These are phyloP conservation scores for Noccaea bulbosa DNA, from an alignment of 345 rosid genomes.

Conservation along the genomic window DNA sequence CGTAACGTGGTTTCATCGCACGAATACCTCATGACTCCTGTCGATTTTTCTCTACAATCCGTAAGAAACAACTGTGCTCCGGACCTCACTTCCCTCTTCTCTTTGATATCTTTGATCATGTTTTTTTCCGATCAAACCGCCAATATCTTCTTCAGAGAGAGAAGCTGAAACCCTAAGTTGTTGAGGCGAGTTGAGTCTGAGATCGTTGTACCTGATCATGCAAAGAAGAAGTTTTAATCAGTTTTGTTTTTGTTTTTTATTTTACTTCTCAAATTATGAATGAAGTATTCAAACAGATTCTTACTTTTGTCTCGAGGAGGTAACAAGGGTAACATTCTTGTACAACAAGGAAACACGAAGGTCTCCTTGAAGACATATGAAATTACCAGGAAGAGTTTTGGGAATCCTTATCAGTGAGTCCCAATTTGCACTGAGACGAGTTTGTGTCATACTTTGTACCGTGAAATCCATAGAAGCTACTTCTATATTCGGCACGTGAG, in stretches of 20 bases:
- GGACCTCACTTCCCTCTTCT: not conserved
- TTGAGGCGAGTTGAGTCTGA: not conserved
- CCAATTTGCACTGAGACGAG: conserved; percentile 12
- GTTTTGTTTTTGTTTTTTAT: not conserved
- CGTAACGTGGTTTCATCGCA: conserved; percentile 9
- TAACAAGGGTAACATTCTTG: not conserved
- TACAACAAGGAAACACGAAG: not conserved
- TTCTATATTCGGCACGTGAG: not conserved
- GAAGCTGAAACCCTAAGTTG: conserved; percentile 1
- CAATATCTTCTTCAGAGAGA: conserved; percentile 1
- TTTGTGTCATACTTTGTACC: not conserved
- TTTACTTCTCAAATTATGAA: not conserved
- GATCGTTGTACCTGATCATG: not conserved
- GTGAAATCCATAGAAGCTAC: conserved; percentile 19
- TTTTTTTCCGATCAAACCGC: conserved; percentile 3
- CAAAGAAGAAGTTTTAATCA: not conserved
- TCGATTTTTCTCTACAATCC: not conserved
- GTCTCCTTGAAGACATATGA: conserved; percentile 11
- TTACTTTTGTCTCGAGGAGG: conserved; percentile 1
- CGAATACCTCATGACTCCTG: not conserved
- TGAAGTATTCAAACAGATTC: not conserved
- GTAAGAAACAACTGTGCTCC: conserved; percentile 6
- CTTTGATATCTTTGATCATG: conserved; percentile 13
- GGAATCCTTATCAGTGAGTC: not conserved
- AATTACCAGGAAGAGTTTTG: not conserved